Evolutionary conservation across 2,329 filamentous ascomycete species (phyloP), one percentile per base, ranked within the genome.

Genomic region (Diaporthe vexans): DNA sequence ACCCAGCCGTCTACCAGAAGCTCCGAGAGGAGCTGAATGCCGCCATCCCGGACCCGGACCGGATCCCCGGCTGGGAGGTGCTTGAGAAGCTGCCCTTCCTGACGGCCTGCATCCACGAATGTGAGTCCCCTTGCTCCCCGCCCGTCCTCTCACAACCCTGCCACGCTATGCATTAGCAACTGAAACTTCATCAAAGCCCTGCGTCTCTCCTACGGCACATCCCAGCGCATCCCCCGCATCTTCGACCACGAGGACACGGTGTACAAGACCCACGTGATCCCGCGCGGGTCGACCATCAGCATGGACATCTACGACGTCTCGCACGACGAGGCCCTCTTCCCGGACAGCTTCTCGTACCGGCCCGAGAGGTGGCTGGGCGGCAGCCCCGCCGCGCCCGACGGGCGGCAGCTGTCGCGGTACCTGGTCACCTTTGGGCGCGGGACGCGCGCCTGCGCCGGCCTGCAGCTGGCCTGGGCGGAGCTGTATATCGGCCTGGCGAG

Each of bases 401-500:
- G 59, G 11, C 57, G 35, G 13, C 52, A 35, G 24, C 48, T 73
- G 3, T 33, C 48, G 11, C 11, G 40, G 19, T 73, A 73, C 21
- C 29, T 56, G 35, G 46, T 54, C n/a, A 11, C 59, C 1, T 73
- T 68, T 8, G 59, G 59, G 7, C 61, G 71, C 9, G 61, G 61
- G 21, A 33, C 46, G 10, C 21, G 61, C 1, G 21, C 48, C 21
- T 73, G 71, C 17, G 21, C 29, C 10, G 71, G 61, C 4, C 11
- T 67, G 35, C 43, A 46, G 4, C 37, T 69, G 52, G 71, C 61
- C 2, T 59, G 35, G 17, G 29, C 33, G 6, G 71, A 73, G 59
- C 61, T 73, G 9, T 59, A 73, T 7, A 21, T 73, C 6, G 33
- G 35, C 21, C 19, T 73, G n/a, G 71, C 71, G 5, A 73, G 59